Evolutionary conservation across 371 early-diverging fungal species (phyloP), one percentile per base, ranked within the genome.

Genomic region (Mortierella sp.): DNA sequence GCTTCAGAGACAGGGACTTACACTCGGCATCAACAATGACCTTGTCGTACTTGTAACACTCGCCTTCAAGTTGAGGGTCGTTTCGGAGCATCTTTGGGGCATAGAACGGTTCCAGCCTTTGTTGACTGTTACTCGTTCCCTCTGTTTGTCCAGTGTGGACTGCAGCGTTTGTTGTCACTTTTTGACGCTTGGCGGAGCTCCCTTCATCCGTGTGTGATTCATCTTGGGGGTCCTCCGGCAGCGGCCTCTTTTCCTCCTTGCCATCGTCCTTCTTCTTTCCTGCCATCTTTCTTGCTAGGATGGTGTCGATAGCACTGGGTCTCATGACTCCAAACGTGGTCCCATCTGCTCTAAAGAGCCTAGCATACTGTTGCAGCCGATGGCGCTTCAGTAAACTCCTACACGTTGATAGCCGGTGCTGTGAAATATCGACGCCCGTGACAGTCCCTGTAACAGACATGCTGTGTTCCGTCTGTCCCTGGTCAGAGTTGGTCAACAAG

Each of bases 11-110:
- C 19, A n/a, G 44, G 14, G 5, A 63, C 71, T 59, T 76, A 81
- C 97, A 98, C 76, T 98, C 97, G 10, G 97, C 98, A 78, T 98
- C 98, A 1, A 97, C 96, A 37, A 98, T 68, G 51, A 83, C 95
- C 65, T 92, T 92, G 78, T 96, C 96, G 69, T 97, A 97, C 10
- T 90, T 76, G 57, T 80, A 74, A 0, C 52, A 53, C 1, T 62
- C 51, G 4, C 64, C 54, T 28, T 63, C 54, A 2, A 80, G 37
- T 59, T 89, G 90, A 31, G 82, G 82, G 55, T 90, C 87, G 28
- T 65, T 82, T 9, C 92, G 71, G 21, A 98, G 68, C 31, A 89
- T 78, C 49, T 85, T 85, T 8, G 95, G 85, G 13, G 95, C 92
- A 80, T 86, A 94, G 80, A 94, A 96, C 0, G 95, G 96, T 14